Evolutionary conservation across 495 filamentous ascomycete genomes (phyloP).

Genomic region (Penicillium turbatum): DNA sequence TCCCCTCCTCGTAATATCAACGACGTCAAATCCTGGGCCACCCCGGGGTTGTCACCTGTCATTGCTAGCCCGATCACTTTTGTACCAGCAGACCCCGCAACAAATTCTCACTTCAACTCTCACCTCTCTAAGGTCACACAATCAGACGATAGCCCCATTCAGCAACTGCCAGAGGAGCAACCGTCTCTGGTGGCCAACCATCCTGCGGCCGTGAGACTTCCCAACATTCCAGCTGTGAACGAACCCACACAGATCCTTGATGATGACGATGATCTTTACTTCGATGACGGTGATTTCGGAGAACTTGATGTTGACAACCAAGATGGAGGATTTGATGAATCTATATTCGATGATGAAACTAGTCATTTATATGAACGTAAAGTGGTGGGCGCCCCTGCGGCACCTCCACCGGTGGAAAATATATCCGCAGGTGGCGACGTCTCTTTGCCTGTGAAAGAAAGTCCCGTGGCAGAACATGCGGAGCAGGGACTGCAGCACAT

Average conservation of each 20-base stretch:
- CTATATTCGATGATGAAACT: constrained; percentile 67
- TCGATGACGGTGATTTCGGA: constrained; percentile 72
- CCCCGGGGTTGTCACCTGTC: constrained; percentile 35
- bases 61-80: constrained; percentile 36
- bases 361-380: constrained; percentile 47
- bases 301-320: constrained; percentile 45
- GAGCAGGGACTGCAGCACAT: constrained; percentile 32
- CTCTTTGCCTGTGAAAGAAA: constrained; percentile 9
- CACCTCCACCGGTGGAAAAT: constrained; percentile 10
- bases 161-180: background rate
- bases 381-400: constrained; percentile 13
- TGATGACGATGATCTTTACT: constrained; percentile 72
- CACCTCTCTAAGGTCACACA: background rate
- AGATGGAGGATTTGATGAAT: constrained; percentile 66
- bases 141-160: background rate
- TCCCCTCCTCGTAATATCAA: constrained; percentile 22
- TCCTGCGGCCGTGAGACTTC: background rate
- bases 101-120: background rate
- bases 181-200: background rate
- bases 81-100: constrained; percentile 14
- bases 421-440: constrained; percentile 6
- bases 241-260: constrained; percentile 17
- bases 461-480: constrained; percentile 15
- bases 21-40: constrained; percentile 34
- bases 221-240: background rate